Base-by-base conservation (phyloP, 2,329 filamentous ascomycete genomes). In the Cordyceps javanica region DNA sequence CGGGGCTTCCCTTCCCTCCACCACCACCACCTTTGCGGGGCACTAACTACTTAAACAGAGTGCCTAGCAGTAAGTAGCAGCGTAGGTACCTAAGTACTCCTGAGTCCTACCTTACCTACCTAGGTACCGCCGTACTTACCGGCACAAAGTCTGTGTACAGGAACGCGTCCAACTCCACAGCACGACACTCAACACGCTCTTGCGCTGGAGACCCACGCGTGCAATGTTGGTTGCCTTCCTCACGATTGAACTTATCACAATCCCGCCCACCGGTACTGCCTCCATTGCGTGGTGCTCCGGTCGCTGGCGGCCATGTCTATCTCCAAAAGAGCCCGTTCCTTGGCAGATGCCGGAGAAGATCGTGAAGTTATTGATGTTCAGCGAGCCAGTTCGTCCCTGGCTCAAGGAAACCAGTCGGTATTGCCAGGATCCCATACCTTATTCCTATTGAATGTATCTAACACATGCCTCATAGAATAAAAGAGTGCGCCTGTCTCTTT, bases 331-430 rank as follows among this genome's bases (percentile, higher is more conserved):
- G n/a, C 21, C 11, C 55, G 30, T 25, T 23, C 39, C 19, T 3
- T 21, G 2, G 21, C 21, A 14, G 48, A 48, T 11, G 23, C 41
- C 5, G 39, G 23, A 28, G 55, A 45, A 25, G 16, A 45, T 10
- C 10, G 30, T 49, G 48, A 58, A 30, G 30, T 53, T 21, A 25
- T 53, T 16, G 48, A 48, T 39, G 32, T 48, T 30, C 55, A 53
- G 21, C 23, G 11, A 19, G 55, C 39, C 16, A 44, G 48, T 28
- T 58, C 55, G 13, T 38, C 55, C 13, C 36, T 58, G 48, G 48
- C 42, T 25, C 49, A 45, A 39, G 49, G 21, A 26, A 32, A 23
- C 16, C 49, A 30, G 34, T 51, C 55, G 39, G 55, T 58, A 58
- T 23, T 39, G 7, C 10, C 28, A 48, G 41, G 3, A 23, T 28